Evolutionary conservation across 2,329 filamentous ascomycete genomes (phyloP), one percentile per base, ranked within the genome.

Genomic region (Madurella mycetomatis): DNA sequence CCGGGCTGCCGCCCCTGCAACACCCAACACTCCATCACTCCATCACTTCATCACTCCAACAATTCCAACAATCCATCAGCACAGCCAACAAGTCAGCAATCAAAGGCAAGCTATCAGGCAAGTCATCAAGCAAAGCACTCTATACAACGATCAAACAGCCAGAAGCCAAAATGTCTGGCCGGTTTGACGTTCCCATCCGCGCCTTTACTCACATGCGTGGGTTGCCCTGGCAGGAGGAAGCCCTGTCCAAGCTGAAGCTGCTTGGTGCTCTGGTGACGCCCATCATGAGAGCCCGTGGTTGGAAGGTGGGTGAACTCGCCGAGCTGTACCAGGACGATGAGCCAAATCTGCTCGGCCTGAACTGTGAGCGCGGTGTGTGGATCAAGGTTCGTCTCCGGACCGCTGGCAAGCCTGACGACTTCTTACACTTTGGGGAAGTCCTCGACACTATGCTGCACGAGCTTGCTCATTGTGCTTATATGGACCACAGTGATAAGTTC

Each of bases 401-500:
- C 69, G 76, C 88, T 5, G 77, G 81, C 63, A 89, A 95, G 67
- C 78, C 81, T 9, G 83, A 76, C 40, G 85, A 90, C 63, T 97
- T 97, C 65, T 70, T 96, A 17, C 85, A 88, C 1, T 73, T 92
- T 54, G 90, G 96, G 66, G 77, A 88, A 60, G 80, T 96, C 8
- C 78, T 90, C 42, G 91, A 96, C 69, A 97, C 92, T 0, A 88
- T 97, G 84, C 82, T 97, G 17, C 92, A 97, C 68, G 92, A 97
- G 76, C 81, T 97, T 2, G 86, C 84, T n/a, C 92, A 97, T 66
- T 96, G 88, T 60, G 81, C 90, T 11, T 84, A 87, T 69, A 90
- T 90, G 0, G 88, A 89, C 1, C 92, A 97, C 68, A 84, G 96
- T 66, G 79, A 77, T 45, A 81, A 87, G 37, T 97, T 97, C 66